Evolutionary conservation across 148 eudicot species (phyloP), one percentile per base, ranked within the genome.

Genomic region (Agrostemma githago): DNA sequence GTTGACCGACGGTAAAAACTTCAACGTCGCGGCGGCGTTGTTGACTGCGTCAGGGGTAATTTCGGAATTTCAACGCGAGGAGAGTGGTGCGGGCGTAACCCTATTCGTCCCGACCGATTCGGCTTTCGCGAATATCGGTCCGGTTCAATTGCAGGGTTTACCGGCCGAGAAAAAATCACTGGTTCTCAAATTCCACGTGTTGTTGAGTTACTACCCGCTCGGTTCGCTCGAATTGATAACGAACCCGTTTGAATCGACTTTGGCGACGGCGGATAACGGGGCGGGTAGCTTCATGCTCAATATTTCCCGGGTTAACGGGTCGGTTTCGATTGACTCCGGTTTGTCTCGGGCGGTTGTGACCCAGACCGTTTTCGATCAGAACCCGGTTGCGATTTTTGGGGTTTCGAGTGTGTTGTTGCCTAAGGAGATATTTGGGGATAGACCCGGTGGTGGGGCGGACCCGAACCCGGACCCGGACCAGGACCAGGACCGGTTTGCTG

Each of bases 291-390:
- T 85, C 38, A 95, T 97, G 0, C 62, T 95, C 2, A 95, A 92
- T 66, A 88, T 92, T 0, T 83, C 87, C 0, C 68, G 87, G 79
- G 88, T 92, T 1, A 95, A 92, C 20, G 90, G 96, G 6, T 87
- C 97, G 46, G 92, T 92, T 20, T 84, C 87, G 7, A 83, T 92
- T 2, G 80, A 89, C 58, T 81, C 97, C 0, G 97, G 96, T 0
- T 62, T 92, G 0, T 86, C 83, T 42, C 80, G 71, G 71, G 96
- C 92, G 5, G 72, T 78, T 6, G 92, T 95, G 6, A 89, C 93
- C 0, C 96, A 84, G 21, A 94, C 97, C 2, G 97, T 94, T n/a
- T 90, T 94, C 68, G 98, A 94, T 78, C 90, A 94, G 74, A 94
- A 94, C 53, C 98, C 98, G 2, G 92, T 94, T 4, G 89, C 91